These are phyloP conservation scores for Multifurca ochricompacta DNA, from an alignment of 768 basidiomycete genomes.

Conservation along the genomic window DNA sequence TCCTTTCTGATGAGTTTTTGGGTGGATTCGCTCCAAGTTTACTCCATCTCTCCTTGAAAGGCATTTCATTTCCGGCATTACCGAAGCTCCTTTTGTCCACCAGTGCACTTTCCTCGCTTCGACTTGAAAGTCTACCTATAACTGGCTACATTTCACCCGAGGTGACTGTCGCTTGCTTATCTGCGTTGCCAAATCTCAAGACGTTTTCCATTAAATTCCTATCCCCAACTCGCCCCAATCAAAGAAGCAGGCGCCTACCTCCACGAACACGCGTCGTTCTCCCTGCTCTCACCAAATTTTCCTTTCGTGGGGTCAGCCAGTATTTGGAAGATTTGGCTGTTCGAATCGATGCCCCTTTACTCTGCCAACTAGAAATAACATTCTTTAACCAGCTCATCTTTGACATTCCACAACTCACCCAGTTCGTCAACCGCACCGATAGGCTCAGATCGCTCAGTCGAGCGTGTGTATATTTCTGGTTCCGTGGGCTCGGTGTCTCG, in stretches of 20 bases:
- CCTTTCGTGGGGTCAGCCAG: background rate
- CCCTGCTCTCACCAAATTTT: background rate
- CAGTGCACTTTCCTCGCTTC: background rate
- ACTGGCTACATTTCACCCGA: background rate
- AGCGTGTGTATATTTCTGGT: background rate
- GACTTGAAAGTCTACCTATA: background rate
- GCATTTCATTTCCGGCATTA: background rate
- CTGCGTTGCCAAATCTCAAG: background rate
- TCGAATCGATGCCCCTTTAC: background rate
- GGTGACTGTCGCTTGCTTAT: background rate
- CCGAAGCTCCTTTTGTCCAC: background rate
- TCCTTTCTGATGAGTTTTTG: background rate
- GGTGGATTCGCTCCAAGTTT: background rate
- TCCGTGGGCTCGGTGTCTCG: background rate
- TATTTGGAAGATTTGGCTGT: background rate
- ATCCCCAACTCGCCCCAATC: too few species aligned
- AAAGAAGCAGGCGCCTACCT: background rate
- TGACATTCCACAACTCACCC: background rate
- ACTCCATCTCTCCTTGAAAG: background rate
- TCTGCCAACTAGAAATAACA: background rate
- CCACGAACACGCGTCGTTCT: background rate
- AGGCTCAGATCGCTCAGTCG: background rate
- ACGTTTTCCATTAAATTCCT: background rate
- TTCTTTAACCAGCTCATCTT: background rate
- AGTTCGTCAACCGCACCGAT: background rate